Evolutionary conservation across 305 asterid species (phyloP).

Genomic region (Solanum hybrid): DNA sequence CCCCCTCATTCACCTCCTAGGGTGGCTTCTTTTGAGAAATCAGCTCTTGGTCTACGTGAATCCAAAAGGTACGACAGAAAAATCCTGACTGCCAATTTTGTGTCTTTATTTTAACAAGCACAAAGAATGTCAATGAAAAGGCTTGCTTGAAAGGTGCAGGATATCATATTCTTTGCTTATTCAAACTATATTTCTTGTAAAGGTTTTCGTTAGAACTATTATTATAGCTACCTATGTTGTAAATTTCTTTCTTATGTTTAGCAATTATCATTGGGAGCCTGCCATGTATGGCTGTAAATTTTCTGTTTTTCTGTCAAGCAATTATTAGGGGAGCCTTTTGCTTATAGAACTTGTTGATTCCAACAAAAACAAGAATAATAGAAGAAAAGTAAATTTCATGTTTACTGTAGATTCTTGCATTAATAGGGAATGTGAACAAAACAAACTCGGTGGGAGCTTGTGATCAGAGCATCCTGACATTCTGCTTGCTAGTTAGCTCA

Average conservation of each 20-base stretch:
- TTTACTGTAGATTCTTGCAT: not conserved
- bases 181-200: not conserved
- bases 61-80: slow-evolving; percentile 39
- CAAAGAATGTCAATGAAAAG: not conserved
- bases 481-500: not conserved
- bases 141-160: not conserved
- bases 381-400: not conserved
- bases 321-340: not conserved
- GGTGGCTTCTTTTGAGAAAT: slow-evolving; percentile 26
- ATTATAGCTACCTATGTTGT: not conserved
- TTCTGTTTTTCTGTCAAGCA: not conserved
- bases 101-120: not conserved
- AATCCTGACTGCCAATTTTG: slow-evolving; percentile 1
- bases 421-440: not conserved
- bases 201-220: not conserved
- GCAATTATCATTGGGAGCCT: slow-evolving; percentile 1
- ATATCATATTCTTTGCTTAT: not conserved
- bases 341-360: not conserved
- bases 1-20: slow-evolving; percentile 36
- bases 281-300: not conserved
- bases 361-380: not conserved
- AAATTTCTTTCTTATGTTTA: not conserved
- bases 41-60: slow-evolving; percentile 22
- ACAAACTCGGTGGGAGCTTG: not conserved
- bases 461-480: not conserved